Base-by-base conservation (phyloP, 805 yeast genomes). In the Lachancea sp. region DNA sequence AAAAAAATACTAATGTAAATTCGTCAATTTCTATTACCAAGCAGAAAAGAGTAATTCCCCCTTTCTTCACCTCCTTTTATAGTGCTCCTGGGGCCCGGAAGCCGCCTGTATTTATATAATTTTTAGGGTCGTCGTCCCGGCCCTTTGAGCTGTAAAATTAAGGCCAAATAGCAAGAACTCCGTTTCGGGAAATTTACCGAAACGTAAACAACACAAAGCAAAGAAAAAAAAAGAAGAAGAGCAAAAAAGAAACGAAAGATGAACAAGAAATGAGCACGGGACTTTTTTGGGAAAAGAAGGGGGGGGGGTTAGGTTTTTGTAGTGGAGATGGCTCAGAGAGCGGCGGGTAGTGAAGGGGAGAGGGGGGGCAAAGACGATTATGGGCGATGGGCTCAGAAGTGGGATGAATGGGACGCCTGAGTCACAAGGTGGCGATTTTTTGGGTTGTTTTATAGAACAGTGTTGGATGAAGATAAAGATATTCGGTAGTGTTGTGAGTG, bases 141-240 rank as follows among this genome's bases (percentile, higher is more conserved):
- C 25, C 25, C 25, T 22, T 22, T 22, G 25, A 22, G 25, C 25
- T 22, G 25, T 15, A 32, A 17, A 11, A n/a, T n/a, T n/a, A n/a
- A 5, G 35, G 35, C 38, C 39, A 15, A 18, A 25, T 36, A 36
- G 39, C 39, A 36, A 36, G 31, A 36, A 36, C 39, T 36, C 39
- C 39, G 38, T 31, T 31, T 26, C 18, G 37, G 44, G 44, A 22
- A 41, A 35, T 15, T 26, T 31, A 32, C 22, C 9, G 38, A 41
- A 41, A 39, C 27, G 42, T 30, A 39, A 32, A 30, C 35, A 38
- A 27, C 15, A 11, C 16, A 34, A n/a, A 25, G 29, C n/a, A 39
- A 26, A 9, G 10, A 19, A 32, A 17, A 32, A 32, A 41, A 32
- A 41, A 31, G 10, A 22, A 18, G 25, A 7, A 32, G 25, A 25